Conservation (phyloP, 495 filamentous ascomycete genomes). For the Aspergillus steynii region DNA sequence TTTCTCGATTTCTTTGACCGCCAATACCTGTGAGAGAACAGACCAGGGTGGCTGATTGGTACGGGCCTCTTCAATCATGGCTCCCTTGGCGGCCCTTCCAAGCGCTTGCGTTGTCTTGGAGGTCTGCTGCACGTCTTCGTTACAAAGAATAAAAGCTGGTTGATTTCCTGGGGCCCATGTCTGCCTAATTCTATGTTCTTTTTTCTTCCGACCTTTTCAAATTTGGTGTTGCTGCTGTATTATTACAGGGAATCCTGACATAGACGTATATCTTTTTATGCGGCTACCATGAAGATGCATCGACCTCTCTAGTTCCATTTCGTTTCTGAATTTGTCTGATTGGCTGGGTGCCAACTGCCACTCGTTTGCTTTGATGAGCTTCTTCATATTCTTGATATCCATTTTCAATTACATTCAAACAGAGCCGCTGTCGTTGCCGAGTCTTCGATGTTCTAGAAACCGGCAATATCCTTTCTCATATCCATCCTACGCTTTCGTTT, state of each 20-base stretch:
- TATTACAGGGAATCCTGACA: not conserved
- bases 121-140: not conserved
- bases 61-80: not conserved
- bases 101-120: constrained; percentile 7
- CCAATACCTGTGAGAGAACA: not conserved
- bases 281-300: not conserved
- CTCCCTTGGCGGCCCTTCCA: constrained; percentile 9
- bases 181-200: not conserved
- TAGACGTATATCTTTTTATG: not conserved
- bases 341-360: not conserved
- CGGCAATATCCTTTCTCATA: not conserved
- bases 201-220: not conserved
- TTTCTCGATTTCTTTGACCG: constrained; percentile 1
- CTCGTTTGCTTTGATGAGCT: not conserved
- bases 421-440: not conserved
- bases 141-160: constrained; percentile 1
- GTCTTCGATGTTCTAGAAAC: not conserved
- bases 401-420: not conserved
- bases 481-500: not conserved
- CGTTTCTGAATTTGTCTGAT: not conserved
- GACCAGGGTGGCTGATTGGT: not conserved
- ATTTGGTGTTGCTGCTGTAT: not conserved
- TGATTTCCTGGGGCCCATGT: not conserved
- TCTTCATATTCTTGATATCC: not conserved
- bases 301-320: not conserved